Percentiles rank a stretch among this genome's conserved stretches.
Conservation (phyloP, 2,329 filamentous ascomycete species). For the Shiraia sp. region DNA sequence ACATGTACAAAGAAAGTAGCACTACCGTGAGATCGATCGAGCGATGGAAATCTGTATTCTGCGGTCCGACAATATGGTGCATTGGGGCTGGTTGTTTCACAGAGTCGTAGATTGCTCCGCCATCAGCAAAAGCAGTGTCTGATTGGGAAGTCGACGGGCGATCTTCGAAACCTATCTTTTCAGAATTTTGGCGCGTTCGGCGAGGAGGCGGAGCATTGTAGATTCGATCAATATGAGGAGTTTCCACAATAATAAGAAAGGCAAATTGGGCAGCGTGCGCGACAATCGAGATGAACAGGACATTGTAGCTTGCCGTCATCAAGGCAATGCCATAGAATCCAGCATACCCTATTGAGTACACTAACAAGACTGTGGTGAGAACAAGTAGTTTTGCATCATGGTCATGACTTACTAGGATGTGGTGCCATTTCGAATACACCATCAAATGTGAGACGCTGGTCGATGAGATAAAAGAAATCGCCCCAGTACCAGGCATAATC, state of each 20-base stretch:
- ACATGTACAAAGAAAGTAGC: conserved; percentile 75
- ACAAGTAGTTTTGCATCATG: too few species aligned
- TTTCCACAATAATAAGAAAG: conserved; percentile 90
- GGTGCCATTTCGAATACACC: conserved; percentile 99
- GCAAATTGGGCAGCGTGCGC: conserved; percentile 93
- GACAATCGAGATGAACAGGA: conserved; percentile 93
- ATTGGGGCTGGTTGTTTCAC: conserved; percentile 65
- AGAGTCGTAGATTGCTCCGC: conserved; percentile 46
- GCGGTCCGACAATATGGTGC: conserved; percentile 80
- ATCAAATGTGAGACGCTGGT: conserved; percentile 96
- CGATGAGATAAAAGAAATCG: conserved; percentile 98
- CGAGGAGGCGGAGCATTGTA: conserved; percentile 91
- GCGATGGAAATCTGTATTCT: conserved; percentile 86
- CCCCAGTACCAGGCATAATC: conserved; percentile 99
- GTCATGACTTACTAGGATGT: conserved; percentile 42
- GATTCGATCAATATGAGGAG: conserved; percentile 96
- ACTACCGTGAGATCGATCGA: conserved; percentile 82
- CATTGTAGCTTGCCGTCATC: conserved; percentile 97
- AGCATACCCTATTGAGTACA: conserved; percentile 69
- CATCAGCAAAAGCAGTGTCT: conserved; percentile 44
- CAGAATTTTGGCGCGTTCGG: conserved; percentile 55
- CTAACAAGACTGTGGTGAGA: conserved; percentile 3
- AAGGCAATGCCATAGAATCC: conserved; percentile 98
- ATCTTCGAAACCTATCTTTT: conserved; percentile 46
- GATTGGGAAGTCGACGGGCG: conserved; percentile 41